Evolutionary conservation across 495 filamentous ascomycete species (phyloP).

Genomic region (Xylaria cubensis): DNA sequence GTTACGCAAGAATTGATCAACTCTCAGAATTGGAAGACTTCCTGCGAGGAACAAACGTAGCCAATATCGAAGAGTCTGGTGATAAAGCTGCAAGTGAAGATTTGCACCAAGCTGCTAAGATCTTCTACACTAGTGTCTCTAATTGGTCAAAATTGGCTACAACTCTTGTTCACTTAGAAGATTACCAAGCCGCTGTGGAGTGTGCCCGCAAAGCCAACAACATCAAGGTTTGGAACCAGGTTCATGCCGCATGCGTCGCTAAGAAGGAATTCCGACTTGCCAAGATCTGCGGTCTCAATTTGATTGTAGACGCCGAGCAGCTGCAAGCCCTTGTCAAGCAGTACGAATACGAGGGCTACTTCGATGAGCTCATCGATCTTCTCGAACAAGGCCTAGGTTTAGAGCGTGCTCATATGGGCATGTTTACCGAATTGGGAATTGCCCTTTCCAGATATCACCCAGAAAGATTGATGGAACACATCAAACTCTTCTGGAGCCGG

Average conservation of each 20-base stretch:
- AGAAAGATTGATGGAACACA: slow-evolving; percentile 96
- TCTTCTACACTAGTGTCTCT: slow-evolving; percentile 97
- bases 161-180: slow-evolving; percentile 91
- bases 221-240: slow-evolving; percentile 99
- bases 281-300: slow-evolving; percentile 98
- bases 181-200: slow-evolving; percentile 98
- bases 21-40: slow-evolving; percentile 96
- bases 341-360: slow-evolving; percentile 97
- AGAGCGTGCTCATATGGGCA: slow-evolving; percentile 81
- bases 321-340: slow-evolving; percentile 91
- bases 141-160: slow-evolving; percentile 99
- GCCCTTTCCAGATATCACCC: slow-evolving; percentile 96
- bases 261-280: slow-evolving; percentile 99
- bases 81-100: slow-evolving; percentile 98
- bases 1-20: slow-evolving; percentile 88
- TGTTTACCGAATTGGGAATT: slow-evolving; percentile 97
- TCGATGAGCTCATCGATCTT: slow-evolving; percentile 93
- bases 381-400: slow-evolving; percentile 95
- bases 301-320: slow-evolving; percentile 98
- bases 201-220: slow-evolving; percentile 99
- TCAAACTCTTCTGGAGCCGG: slow-evolving; percentile 98
- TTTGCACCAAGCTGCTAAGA: slow-evolving; percentile 95
- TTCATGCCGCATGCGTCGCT: slow-evolving; percentile 93
- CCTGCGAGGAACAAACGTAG: slow-evolving; percentile 90
- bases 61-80: slow-evolving; percentile 92